A percentile compares a stretch with the other conserved stretches of the same genome.
These are phyloP conservation scores for Calonectria henricotiae DNA, from an alignment of 2,329 filamentous ascomycete genomes.

Conservation along the genomic window DNA sequence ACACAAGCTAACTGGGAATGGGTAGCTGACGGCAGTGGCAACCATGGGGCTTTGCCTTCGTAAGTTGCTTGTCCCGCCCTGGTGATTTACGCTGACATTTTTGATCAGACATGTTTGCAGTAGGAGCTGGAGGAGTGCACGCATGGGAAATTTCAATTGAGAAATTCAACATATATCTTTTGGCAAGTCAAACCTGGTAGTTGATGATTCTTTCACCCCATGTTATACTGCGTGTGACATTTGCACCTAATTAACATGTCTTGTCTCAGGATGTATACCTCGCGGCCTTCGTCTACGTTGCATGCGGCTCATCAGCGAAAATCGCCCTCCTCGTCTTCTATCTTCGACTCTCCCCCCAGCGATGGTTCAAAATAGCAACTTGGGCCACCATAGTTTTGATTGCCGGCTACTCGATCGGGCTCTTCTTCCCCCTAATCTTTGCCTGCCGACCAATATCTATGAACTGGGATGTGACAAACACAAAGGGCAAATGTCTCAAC, in stretches of 20 bases:
- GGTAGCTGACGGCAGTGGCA: constrained; percentile 41
- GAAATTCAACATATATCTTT: constrained; percentile 50
- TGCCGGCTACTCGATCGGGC: constrained; percentile 53
- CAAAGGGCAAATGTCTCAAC: constrained; percentile 62
- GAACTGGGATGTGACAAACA: constrained; percentile 54
- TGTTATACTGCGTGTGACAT: background rate
- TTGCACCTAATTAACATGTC: background rate
- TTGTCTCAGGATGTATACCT: constrained; percentile 51
- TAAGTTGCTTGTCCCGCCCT: background rate
- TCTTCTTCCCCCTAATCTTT: constrained; percentile 58
- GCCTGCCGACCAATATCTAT: constrained; percentile 57
- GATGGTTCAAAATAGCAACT: constrained; percentile 54
- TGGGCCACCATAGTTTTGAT: constrained; percentile 55
- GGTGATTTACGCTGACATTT: background rate
- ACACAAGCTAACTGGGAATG: constrained; percentile 22
- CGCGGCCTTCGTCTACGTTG: constrained; percentile 54
- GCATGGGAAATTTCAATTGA: constrained; percentile 54
- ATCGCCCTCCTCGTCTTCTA: constrained; percentile 61
- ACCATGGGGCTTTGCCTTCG: constrained; percentile 46
- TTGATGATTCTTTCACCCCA: background rate
- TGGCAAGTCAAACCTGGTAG: constrained; percentile 37
- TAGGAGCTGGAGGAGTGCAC: constrained; percentile 52
- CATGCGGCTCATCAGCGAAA: constrained; percentile 58
- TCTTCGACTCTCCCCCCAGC: constrained; percentile 57
- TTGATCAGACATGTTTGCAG: constrained; percentile 52